Conservation (phyloP, 2,329 filamentous ascomycete genomes). For the Calonectria naviculata region DNA sequence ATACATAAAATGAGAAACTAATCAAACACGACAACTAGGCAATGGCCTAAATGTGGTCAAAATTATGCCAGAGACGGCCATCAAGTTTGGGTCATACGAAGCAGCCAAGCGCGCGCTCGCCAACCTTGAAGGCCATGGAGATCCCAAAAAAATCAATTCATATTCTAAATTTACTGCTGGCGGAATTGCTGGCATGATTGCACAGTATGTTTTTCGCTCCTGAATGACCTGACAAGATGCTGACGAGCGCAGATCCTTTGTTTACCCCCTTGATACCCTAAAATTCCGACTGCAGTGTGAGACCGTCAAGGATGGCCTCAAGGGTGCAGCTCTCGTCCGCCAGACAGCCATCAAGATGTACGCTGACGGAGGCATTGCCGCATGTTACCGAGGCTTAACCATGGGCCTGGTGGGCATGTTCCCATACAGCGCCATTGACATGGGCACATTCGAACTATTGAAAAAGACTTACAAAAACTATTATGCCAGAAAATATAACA, state of each 20-base stretch:
- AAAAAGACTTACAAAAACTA: constrained; percentile 79
- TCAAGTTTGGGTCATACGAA: constrained; percentile 98
- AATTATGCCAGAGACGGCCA: constrained; percentile 98
- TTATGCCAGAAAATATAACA: constrained; percentile 75
- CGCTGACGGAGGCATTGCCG: constrained; percentile 75
- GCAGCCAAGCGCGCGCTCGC: constrained; percentile 90
- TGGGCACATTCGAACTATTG: constrained; percentile 93
- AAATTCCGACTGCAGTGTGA: constrained; percentile 93
- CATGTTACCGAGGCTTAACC: constrained; percentile 91
- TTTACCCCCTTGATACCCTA: constrained; percentile 92
- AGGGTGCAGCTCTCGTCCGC: constrained; percentile 83
- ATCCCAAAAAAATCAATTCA: constrained; percentile 81
- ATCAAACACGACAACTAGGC: constrained; percentile 62
- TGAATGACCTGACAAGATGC: background rate
- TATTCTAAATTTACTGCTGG: constrained; percentile 92
- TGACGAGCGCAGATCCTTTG: constrained; percentile 72
- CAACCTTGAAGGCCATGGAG: constrained; percentile 86
- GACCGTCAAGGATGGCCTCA: constrained; percentile 85
- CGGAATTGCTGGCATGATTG: constrained; percentile 91
- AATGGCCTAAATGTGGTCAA: constrained; percentile 98
- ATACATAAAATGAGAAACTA: background rate
- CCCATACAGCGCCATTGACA: constrained; percentile 95
- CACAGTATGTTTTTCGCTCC: constrained; percentile 73
- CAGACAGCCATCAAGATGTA: constrained; percentile 91
- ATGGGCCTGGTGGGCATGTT: constrained; percentile 98